A percentile compares a stretch with the other conserved stretches of the same genome.
Conservation (phyloP, 2,329 filamentous ascomycete genomes). For the Fusarium sp. region DNA sequence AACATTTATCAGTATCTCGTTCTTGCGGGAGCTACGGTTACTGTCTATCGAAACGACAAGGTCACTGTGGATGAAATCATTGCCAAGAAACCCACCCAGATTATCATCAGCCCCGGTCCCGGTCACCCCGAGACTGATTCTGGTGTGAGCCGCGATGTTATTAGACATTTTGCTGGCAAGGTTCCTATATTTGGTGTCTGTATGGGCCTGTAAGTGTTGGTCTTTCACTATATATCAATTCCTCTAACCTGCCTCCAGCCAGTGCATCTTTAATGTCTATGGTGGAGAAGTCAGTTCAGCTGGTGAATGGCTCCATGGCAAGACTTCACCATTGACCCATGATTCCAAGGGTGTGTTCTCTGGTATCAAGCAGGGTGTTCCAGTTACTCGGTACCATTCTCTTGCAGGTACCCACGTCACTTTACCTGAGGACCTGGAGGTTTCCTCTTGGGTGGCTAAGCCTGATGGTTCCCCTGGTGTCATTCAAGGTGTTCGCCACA, state of each 20-base stretch:
- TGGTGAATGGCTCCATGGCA: slow-evolving; percentile 96
- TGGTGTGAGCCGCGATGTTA: slow-evolving; percentile 91
- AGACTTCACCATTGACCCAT: slow-evolving; percentile 90
- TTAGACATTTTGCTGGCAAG: slow-evolving; percentile 90
- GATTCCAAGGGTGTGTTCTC: slow-evolving; percentile 92
- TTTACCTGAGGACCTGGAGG: slow-evolving; percentile 83
- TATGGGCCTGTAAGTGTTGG: slow-evolving; percentile 83
- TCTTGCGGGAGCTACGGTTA: slow-evolving; percentile 91
- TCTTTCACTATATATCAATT: background rate
- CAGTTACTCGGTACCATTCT: slow-evolving; percentile 95
- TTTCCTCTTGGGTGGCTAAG: slow-evolving; percentile 87
- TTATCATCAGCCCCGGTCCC: slow-evolving; percentile 94
- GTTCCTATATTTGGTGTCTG: slow-evolving; percentile 97
- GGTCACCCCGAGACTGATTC: slow-evolving; percentile 93
- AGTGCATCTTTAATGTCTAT: slow-evolving; percentile 96
- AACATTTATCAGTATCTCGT: slow-evolving; percentile 99
- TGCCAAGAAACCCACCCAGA: slow-evolving; percentile 84
- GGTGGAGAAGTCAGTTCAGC: slow-evolving; percentile 92
- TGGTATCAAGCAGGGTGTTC: slow-evolving; percentile 79
- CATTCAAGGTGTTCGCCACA: slow-evolving; percentile 97
- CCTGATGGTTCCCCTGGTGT: slow-evolving; percentile 82
- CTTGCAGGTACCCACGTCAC: slow-evolving; percentile 91
- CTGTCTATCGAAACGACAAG: slow-evolving; percentile 92
- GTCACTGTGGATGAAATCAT: slow-evolving; percentile 86
- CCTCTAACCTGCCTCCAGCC: slow-evolving; percentile 56